Evolutionary conservation across 192 early-diverging fungal species (phyloP).

Genomic region (Backusella westeae): DNA sequence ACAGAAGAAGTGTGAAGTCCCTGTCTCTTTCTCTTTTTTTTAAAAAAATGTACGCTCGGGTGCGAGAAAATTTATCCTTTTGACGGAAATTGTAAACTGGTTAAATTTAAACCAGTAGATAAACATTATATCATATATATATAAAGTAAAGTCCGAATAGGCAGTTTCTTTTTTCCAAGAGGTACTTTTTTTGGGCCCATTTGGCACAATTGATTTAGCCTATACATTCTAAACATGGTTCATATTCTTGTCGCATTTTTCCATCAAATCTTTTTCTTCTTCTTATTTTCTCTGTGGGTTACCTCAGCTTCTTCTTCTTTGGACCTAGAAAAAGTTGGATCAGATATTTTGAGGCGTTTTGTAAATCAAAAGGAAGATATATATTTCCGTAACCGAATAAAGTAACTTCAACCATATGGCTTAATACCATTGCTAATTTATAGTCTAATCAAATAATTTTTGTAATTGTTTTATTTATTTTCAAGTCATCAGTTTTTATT

Average conservation of each 20-base stretch:
- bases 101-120: slow-evolving; percentile 7
- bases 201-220: neutral
- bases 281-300: neutral
- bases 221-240: neutral
- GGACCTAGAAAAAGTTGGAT: neutral
- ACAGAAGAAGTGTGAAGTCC: neutral
- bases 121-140: slow-evolving; percentile 3
- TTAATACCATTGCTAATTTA: neutral
- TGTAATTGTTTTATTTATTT: neutral
- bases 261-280: neutral
- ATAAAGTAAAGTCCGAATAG: neutral
- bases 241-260: neutral
- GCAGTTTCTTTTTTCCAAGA: neutral
- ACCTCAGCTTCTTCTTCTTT: neutral
- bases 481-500: neutral
- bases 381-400: neutral
- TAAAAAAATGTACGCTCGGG: neutral
- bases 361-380: neutral
- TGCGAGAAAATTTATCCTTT: slow-evolving; percentile 6
- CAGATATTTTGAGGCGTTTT: neutral
- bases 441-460: neutral
- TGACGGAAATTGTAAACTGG: slow-evolving; percentile 2
- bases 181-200: neutral
- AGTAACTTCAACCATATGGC: neutral
- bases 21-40: neutral